These are phyloP conservation scores for Tuber microsphaerosporum DNA, from an alignment of 495 filamentous ascomycete genomes.

Conservation along the genomic window DNA sequence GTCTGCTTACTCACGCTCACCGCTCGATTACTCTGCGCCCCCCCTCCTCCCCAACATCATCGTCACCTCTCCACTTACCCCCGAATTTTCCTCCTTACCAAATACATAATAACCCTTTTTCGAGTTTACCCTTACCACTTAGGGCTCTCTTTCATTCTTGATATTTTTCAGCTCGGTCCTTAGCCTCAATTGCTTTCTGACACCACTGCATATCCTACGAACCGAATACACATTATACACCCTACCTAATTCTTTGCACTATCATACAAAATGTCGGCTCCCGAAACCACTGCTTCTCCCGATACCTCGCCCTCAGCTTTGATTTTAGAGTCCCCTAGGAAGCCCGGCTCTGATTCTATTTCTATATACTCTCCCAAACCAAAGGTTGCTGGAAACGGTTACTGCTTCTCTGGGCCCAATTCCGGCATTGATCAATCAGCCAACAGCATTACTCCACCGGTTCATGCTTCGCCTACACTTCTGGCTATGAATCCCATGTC, in stretches of 20 bases:
- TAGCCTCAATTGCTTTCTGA: neutral
- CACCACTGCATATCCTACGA: neutral
- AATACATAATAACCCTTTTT: neutral
- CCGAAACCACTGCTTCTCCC: neutral
- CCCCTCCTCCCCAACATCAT: neutral
- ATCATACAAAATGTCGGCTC: neutral
- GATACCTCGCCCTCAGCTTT: neutral
- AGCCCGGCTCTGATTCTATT: neutral
- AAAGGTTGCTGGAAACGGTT: neutral
- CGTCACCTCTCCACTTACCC: neutral
- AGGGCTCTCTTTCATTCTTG: neutral
- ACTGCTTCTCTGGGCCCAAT: neutral
- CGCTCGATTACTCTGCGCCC: slow-evolving; percentile 2
- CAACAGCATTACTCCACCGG: slow-evolving; percentile 14
- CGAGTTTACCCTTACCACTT: neutral
- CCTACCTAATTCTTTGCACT: neutral
- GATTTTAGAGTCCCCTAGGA: neutral
- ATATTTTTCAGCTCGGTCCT: neutral
- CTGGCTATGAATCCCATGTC: slow-evolving; percentile 13
- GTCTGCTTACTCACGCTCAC: neutral
- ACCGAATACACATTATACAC: neutral
- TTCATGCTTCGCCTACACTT: slow-evolving; percentile 22
- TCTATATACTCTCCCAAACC: neutral
- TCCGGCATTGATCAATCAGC: neutral
- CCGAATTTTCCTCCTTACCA: neutral